A percentile compares a stretch with the other conserved stretches of the same genome.
Conservation (phyloP, 2,329 filamentous ascomycete species). For the Teratosphaeria pseudoeucalypti region DNA sequence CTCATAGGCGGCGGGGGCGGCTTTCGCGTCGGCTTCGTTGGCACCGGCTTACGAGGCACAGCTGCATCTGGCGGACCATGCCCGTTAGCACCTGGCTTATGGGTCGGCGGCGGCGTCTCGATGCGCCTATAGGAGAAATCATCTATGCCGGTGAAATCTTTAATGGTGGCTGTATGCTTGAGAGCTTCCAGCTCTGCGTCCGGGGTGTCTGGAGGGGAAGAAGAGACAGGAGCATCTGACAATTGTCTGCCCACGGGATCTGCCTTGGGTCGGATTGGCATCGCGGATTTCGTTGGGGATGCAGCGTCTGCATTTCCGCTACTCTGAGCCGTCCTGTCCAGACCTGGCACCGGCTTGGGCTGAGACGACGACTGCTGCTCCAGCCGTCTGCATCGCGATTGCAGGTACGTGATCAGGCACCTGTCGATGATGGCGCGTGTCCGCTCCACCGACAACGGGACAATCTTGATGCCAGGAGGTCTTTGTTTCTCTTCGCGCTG, state of each 20-base stretch:
- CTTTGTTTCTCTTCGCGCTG: constrained; percentile 6
- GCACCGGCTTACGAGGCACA: constrained; percentile 16
- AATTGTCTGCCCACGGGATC: constrained; percentile 5
- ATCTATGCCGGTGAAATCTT: constrained; percentile 17
- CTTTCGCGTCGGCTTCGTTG: constrained; percentile 19
- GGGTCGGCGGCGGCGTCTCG: constrained; percentile 15
- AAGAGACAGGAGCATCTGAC: constrained; percentile 14
- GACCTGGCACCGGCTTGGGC: background rate
- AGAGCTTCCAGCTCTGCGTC: constrained; percentile 1
- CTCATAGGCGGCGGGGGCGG: constrained; percentile 24
- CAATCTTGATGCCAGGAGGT: constrained; percentile 8
- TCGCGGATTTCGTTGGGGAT: constrained; percentile 2
- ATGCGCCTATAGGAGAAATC: constrained; percentile 12
- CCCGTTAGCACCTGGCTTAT: constrained; percentile 1
- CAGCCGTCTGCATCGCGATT: constrained; percentile 17
- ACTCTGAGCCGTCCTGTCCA: background rate
- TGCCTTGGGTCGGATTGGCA: background rate
- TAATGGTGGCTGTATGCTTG: constrained; percentile 14
- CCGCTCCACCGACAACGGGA: constrained; percentile 48
- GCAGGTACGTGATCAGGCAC: constrained; percentile 43
- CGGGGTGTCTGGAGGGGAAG: constrained; percentile 15
- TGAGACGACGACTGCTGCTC: constrained; percentile 1
- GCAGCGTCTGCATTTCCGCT: background rate
- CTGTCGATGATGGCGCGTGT: constrained; percentile 49
- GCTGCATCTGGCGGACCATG: constrained; percentile 5